Evolutionary conservation across 208 protist species (phyloP).

Genomic region (Leishmania tarentolae): DNA sequence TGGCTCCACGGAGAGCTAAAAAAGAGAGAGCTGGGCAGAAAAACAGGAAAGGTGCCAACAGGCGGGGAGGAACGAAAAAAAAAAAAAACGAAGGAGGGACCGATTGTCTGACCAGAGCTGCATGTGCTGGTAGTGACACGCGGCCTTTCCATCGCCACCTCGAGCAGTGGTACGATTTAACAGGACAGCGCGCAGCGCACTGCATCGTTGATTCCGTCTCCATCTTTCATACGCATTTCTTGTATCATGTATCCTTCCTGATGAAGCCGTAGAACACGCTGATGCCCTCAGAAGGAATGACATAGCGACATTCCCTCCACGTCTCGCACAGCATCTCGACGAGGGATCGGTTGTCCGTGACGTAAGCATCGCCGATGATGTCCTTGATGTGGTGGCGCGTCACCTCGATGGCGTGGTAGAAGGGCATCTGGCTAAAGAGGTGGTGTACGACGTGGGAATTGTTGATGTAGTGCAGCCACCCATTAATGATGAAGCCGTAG

Average conservation of each 20-base stretch:
- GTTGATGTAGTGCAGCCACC: conserved; percentile 93
- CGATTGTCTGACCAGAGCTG: neutral
- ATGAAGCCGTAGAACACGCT: conserved; percentile 64
- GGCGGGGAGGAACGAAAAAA: neutral
- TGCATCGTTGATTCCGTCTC: neutral
- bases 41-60: neutral
- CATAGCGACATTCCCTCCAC: conserved; percentile 75
- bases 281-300: conserved; percentile 75
- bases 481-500: conserved; percentile 81
- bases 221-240: neutral
- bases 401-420: conserved; percentile 92
- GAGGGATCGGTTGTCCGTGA: conserved; percentile 62
- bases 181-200: neutral
- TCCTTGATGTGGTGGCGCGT: conserved; percentile 76
- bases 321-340: conserved; percentile 47
- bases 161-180: neutral
- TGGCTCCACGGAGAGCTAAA: neutral
- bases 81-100: neutral
- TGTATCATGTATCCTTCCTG: conserved; percentile 21
- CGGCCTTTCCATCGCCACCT: neutral
- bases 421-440: conserved; percentile 94
- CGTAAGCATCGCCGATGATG: conserved; percentile 76
- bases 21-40: neutral
- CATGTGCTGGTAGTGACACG: neutral
- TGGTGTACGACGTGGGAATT: conserved; percentile 95